These are phyloP conservation scores for Monosporozyma unispora DNA, from an alignment of 805 yeast species.

Conservation along the genomic window DNA sequence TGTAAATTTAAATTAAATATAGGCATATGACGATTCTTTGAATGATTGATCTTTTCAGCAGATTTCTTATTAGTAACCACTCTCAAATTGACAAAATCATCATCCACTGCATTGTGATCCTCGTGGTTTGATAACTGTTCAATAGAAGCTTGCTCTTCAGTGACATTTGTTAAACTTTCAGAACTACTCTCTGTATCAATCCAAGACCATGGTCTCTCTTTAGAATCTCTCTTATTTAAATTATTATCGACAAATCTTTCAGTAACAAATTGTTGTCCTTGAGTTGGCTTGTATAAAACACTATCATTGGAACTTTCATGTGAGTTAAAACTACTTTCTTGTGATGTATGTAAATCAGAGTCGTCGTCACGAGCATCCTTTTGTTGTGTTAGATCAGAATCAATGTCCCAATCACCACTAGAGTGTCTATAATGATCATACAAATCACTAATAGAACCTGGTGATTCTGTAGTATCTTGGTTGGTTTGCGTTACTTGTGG, in stretches of 20 bases:
- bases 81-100: constrained; percentile 7
- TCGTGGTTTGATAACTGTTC: not conserved
- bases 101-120: not conserved
- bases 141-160: not conserved
- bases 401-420: constrained; percentile 17
- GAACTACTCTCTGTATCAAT: constrained; percentile 1
- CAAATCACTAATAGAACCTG: constrained; percentile 16
- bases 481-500: not conserved
- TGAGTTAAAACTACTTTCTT: constrained; percentile 12
- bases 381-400: not conserved
- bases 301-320: constrained; percentile 12
- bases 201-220: constrained; percentile 7
- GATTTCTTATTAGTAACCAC: not conserved
- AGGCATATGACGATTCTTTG: constrained; percentile 31
- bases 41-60: constrained; percentile 24
- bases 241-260: constrained; percentile 4
- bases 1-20: constrained; percentile 6
- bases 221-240: not conserved
- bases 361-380: constrained; percentile 1
- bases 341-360: constrained; percentile 4
- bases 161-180: not conserved
- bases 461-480: constrained; percentile 4
- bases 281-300: constrained; percentile 8
- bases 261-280: constrained; percentile 4
- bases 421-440: constrained; percentile 25